phyloP scores from a whole-genome alignment of 2,329 filamentous ascomycete species.

The Colletotrichum kahawae region DNA sequence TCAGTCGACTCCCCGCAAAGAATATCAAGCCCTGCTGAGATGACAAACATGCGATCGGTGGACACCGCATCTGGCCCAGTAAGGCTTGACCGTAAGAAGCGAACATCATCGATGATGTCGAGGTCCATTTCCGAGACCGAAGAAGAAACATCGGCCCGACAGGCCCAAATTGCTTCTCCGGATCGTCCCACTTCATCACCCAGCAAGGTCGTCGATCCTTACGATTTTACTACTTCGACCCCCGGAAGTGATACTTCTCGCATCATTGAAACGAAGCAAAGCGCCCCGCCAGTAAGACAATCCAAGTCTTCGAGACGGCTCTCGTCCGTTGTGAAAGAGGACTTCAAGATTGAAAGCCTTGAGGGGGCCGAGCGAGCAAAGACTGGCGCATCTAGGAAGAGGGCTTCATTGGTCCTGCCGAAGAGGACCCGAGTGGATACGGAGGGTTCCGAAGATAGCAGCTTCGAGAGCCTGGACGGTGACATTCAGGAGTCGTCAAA shows the following conservation, averaged over 20 bases:
- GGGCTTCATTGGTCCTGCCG: slow-evolving; percentile 46
- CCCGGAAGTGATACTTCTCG: slow-evolving; percentile 32
- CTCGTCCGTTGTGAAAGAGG: slow-evolving; percentile 42
- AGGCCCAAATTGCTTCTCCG: not conserved
- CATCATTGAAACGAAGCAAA: slow-evolving; percentile 29
- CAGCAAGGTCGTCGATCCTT: slow-evolving; percentile 46
- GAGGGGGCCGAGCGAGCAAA: slow-evolving; percentile 30
- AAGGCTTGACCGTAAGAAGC: slow-evolving; percentile 45
- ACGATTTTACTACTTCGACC: slow-evolving; percentile 59
- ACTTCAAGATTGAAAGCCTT: slow-evolving; percentile 32
- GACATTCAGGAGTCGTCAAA: slow-evolving; percentile 22
- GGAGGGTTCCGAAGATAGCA: slow-evolving; percentile 35
- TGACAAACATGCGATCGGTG: slow-evolving; percentile 38
- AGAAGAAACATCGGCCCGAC: not conserved
- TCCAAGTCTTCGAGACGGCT: slow-evolving; percentile 41
- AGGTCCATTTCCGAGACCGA: slow-evolving; percentile 13
- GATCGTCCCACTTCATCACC: not conserved
- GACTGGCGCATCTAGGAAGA: slow-evolving; percentile 36
- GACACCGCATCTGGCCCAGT: slow-evolving; percentile 36
- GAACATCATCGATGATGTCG: slow-evolving; percentile 35
- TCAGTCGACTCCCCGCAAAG: not conserved
- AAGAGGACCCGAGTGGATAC: slow-evolving; percentile 35
- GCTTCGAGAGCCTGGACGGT: slow-evolving; percentile 21
- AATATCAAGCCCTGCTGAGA: slow-evolving; percentile 40
- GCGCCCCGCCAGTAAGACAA: slow-evolving; percentile 31